phyloP scores from a whole-genome alignment of 139 green algal genomes.

The Nannochloris sp. region DNA sequence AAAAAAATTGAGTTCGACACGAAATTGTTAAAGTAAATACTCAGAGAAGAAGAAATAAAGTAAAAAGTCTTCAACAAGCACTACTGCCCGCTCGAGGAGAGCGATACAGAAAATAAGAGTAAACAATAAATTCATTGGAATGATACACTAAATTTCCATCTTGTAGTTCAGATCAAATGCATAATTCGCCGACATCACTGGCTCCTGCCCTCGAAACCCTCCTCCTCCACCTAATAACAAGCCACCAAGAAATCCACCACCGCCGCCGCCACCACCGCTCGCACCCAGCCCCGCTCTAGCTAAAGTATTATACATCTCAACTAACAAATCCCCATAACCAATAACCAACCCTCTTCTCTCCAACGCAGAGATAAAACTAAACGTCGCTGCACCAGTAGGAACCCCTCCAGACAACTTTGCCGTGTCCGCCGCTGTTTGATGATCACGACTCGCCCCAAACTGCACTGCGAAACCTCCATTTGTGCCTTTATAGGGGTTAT shows the following conservation, averaged over 20 bases:
- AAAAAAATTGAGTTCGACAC: too few relatives aligned
- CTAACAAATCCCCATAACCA: slow-evolving; percentile 26
- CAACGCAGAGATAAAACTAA: slow-evolving; percentile 67
- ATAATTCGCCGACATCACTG: slow-evolving; percentile 20
- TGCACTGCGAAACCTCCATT: slow-evolving; percentile 57
- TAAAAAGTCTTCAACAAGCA: too few relatives aligned
- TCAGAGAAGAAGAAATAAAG: too few relatives aligned
- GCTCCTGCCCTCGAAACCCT: slow-evolving; percentile 22
- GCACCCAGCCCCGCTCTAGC: background rate
- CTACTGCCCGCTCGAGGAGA: too few relatives aligned
- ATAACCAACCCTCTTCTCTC: slow-evolving; percentile 19
- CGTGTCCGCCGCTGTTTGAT: slow-evolving; percentile 50
- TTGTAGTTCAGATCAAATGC: slow-evolving; percentile 24
- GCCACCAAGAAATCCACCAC: slow-evolving; percentile 1
- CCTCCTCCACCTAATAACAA: background rate
- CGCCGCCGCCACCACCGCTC: background rate
- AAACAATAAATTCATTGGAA: background rate
- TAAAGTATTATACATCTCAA: slow-evolving; percentile 28
- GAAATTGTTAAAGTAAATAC: too few relatives aligned
- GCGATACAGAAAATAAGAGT: too few relatives aligned
- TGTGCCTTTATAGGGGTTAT: slow-evolving; percentile 37
- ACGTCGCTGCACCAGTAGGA: slow-evolving; percentile 73
- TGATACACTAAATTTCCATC: slow-evolving; percentile 9
- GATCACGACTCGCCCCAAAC: slow-evolving; percentile 63
- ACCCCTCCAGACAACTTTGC: slow-evolving; percentile 26